These are phyloP conservation scores for Geotrichum citri-aurantii DNA, from an alignment of 1,139 yeast species.

Conservation along the genomic window DNA sequence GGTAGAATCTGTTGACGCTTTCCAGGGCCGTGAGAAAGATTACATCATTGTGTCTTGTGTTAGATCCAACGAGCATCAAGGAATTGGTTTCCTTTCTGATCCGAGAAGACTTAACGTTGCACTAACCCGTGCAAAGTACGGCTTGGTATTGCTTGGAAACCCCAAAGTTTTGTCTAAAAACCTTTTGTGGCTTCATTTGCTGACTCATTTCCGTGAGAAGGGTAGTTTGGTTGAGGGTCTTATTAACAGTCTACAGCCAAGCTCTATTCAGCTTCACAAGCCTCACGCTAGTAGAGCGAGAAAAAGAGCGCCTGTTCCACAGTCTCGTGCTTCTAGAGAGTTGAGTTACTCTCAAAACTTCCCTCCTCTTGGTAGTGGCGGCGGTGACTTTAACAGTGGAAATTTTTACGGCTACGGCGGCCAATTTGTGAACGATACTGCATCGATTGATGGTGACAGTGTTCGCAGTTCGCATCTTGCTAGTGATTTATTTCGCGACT, in stretches of 20 bases:
- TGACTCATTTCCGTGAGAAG: slow-evolving; percentile 72
- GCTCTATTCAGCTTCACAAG: slow-evolving; percentile 47
- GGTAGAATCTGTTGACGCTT: slow-evolving; percentile 90
- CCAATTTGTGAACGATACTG: slow-evolving; percentile 12
- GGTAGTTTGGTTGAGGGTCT: slow-evolving; percentile 94
- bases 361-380: slow-evolving; percentile 7
- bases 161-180: slow-evolving; percentile 72
- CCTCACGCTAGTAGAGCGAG: slow-evolving; percentile 9
- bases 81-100: slow-evolving; percentile 82
- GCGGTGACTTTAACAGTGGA: neutral
- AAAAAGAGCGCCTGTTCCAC: neutral
- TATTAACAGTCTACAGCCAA: slow-evolving; percentile 68
- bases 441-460: slow-evolving; percentile 12
- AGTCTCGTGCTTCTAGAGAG: neutral
- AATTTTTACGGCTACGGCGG: slow-evolving; percentile 5
- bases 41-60: slow-evolving; percentile 86
- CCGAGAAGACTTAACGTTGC: slow-evolving; percentile 92
- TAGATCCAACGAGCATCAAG: slow-evolving; percentile 77
- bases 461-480: slow-evolving; percentile 12
- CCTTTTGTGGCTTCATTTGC: slow-evolving; percentile 70
- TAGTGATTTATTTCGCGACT: slow-evolving; percentile 12
- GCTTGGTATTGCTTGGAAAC: slow-evolving; percentile 76
- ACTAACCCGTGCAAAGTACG: slow-evolving; percentile 83
- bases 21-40: slow-evolving; percentile 95
- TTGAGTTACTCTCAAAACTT: neutral